These are phyloP conservation scores for Barbarea vulgaris DNA, from an alignment of 345 rosid species.

Conservation along the genomic window DNA sequence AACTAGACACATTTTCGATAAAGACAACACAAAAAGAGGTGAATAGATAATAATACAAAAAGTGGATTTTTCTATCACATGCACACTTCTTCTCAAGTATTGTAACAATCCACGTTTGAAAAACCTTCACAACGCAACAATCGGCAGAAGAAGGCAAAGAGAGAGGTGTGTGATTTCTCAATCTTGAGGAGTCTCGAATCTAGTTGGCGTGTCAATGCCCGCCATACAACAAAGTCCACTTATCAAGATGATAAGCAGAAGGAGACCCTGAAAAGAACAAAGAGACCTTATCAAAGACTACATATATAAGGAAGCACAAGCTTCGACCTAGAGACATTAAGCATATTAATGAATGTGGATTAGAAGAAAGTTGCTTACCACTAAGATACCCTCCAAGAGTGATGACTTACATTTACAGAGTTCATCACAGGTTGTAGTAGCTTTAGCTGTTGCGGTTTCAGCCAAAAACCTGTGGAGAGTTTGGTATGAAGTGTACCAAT, in stretches of 20 bases:
- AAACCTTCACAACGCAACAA: neutral
- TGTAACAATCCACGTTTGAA: constrained; percentile 13
- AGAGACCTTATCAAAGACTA: neutral
- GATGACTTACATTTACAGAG: constrained; percentile 80
- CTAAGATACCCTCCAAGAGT: constrained; percentile 73
- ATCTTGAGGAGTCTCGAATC: constrained; percentile 86
- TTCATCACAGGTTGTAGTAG: constrained; percentile 56
- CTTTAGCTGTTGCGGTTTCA: constrained; percentile 46
- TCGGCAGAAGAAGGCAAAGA: constrained; percentile 1
- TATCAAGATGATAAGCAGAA: constrained; percentile 78
- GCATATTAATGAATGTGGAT: neutral
- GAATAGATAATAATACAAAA: constrained; percentile 7
- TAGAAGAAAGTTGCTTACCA: constrained; percentile 42
- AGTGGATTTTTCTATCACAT: constrained; percentile 11
- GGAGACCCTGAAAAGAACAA: constrained; percentile 69
- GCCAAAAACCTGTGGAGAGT: constrained; percentile 71
- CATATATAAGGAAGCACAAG: constrained; percentile 1
- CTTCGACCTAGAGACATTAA: neutral
- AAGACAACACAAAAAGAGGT: constrained; percentile 22
- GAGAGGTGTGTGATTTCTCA: neutral
- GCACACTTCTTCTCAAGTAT: constrained; percentile 18
- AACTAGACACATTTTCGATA: constrained; percentile 22
- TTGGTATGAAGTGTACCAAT: constrained; percentile 55
- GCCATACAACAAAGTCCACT: constrained; percentile 96
- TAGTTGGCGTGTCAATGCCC: constrained; percentile 91